These are phyloP conservation scores for Chaetoscypha palmicola DNA, from an alignment of 2,329 filamentous ascomycete species.

Conservation along the genomic window DNA sequence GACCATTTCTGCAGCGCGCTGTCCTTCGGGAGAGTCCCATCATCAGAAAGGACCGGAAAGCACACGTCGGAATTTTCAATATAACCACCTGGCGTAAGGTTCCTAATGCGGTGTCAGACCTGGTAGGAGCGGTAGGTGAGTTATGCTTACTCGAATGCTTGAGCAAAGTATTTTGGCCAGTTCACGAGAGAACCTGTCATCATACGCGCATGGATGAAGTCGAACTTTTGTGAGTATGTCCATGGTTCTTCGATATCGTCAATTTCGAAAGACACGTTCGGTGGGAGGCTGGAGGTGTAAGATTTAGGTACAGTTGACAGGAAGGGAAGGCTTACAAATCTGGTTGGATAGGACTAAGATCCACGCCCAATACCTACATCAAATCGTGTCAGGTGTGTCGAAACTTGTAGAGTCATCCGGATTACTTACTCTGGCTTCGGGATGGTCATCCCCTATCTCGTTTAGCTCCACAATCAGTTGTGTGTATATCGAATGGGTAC, in stretches of 20 bases:
- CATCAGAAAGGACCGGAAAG: slow-evolving; percentile 29
- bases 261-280: slow-evolving; percentile 56
- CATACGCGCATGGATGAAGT: slow-evolving; percentile 49
- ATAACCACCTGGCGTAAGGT: slow-evolving; percentile 27
- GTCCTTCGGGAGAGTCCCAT: slow-evolving; percentile 24
- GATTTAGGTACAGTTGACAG: not conserved
- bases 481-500: slow-evolving; percentile 22
- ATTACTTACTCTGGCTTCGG: slow-evolving; percentile 8
- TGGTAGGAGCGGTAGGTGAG: not conserved
- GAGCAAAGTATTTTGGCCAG: slow-evolving; percentile 12
- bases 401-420: slow-evolving; percentile 8
- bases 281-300: slow-evolving; percentile 38
- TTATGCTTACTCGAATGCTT: slow-evolving; percentile 8
- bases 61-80: slow-evolving; percentile 30
- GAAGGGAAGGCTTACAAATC: slow-evolving; percentile 15
- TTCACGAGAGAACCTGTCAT: slow-evolving; percentile 14
- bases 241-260: slow-evolving; percentile 51
- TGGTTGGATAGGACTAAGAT: slow-evolving; percentile 61
- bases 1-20: slow-evolving; percentile 14
- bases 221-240: slow-evolving; percentile 43
- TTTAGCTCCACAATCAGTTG: slow-evolving; percentile 16
- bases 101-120: slow-evolving; percentile 3
- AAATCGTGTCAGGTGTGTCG: no score
- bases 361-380: slow-evolving; percentile 45
- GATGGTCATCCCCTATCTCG: slow-evolving; percentile 10